These are phyloP conservation scores for Cerioporus squamosus DNA, from an alignment of 1,284 basidiomycete species.

Conservation along the genomic window DNA sequence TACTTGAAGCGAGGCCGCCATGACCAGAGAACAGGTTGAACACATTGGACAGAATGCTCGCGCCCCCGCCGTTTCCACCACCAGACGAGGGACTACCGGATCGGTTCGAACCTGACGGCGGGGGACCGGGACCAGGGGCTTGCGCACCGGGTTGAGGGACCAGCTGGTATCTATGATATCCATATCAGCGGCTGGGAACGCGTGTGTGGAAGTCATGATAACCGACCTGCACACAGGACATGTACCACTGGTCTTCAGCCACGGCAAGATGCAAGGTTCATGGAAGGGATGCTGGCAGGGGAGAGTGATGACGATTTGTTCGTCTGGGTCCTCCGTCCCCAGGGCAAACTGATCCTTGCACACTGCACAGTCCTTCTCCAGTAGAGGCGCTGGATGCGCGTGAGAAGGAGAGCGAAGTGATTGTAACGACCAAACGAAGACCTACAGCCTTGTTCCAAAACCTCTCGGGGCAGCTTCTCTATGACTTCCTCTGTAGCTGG, in stretches of 20 bases:
- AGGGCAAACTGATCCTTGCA: slow-evolving; percentile 80
- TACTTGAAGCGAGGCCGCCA: neutral
- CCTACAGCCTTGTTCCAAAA: slow-evolving; percentile 67
- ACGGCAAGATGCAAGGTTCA: slow-evolving; percentile 79
- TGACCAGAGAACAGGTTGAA: slow-evolving; percentile 19
- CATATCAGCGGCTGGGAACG: neutral
- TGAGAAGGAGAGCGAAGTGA: neutral
- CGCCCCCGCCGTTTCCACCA: slow-evolving; percentile 4
- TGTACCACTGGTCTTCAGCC: slow-evolving; percentile 83
- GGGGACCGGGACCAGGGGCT: slow-evolving; percentile 22
- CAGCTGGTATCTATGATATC: slow-evolving; percentile 49
- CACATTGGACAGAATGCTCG: slow-evolving; percentile 21
- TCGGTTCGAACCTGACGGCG: slow-evolving; percentile 9
- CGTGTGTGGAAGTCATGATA: neutral
- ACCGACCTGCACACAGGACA: slow-evolving; percentile 83
- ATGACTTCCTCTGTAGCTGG: slow-evolving; percentile 77
- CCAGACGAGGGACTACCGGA: slow-evolving; percentile 3
- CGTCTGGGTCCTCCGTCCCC: slow-evolving; percentile 69
- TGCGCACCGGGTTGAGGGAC: slow-evolving; percentile 50
- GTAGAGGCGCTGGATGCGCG: slow-evolving; percentile 46
- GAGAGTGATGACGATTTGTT: slow-evolving; percentile 69
- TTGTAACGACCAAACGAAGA: neutral
- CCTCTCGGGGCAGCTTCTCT: slow-evolving; percentile 60
- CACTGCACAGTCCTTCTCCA: slow-evolving; percentile 76
- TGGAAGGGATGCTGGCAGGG: slow-evolving; percentile 86